Conservation (phyloP, 306 rosid species). For the Ormosia emarginata region DNA sequence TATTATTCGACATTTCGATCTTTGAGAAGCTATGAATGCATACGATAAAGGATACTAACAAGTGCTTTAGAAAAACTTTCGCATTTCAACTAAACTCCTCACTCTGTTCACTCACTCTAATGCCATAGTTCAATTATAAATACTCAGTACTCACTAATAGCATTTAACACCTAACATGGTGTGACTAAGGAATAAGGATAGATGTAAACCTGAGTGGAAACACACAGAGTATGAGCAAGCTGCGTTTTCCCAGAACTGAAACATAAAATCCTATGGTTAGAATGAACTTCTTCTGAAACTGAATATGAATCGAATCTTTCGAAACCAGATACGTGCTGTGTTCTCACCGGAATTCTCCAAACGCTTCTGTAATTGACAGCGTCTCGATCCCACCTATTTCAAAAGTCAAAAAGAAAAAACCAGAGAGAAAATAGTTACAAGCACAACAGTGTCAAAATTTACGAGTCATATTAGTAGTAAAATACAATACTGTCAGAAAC, state of each 20-base stretch:
- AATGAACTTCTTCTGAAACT: neutral
- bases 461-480: neutral
- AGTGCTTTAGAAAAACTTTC: neutral
- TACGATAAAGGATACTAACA: neutral
- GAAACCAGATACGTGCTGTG: neutral
- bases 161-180: conserved; percentile 1
- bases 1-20: neutral
- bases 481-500: neutral
- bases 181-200: neutral
- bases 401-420: neutral
- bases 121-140: neutral
- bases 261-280: conserved; percentile 1
- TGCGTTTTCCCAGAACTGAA: conserved; percentile 95
- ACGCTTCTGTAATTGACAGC: conserved; percentile 86
- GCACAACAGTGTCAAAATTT: neutral
- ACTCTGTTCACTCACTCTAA: neutral
- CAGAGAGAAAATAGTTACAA: neutral
- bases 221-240: conserved; percentile 96
- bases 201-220: conserved; percentile 80
- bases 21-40: conserved; percentile 12
- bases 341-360: conserved; percentile 91
- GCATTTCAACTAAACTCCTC: neutral
- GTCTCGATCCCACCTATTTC: conserved; percentile 89
- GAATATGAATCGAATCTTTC: neutral
- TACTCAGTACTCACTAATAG: neutral